Percentiles rank a stretch among this genome's conserved stretches.
Evolutionary conservation across 352 stramenopile species (phyloP).

Genomic region (Phytophthora fragariaefolia): DNA sequence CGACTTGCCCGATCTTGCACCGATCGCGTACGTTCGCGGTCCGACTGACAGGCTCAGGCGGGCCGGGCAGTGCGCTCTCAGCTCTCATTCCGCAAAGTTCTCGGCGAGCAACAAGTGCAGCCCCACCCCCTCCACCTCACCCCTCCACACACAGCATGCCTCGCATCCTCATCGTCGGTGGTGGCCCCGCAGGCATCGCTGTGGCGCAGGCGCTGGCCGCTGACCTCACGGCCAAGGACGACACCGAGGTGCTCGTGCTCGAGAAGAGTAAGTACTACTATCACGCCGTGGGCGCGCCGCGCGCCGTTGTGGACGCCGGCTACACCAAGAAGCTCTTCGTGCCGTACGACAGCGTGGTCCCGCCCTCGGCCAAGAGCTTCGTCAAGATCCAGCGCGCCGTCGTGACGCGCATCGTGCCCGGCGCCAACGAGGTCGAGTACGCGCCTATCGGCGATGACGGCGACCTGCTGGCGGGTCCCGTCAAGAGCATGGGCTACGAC

Average conservation of each 20-base stretch:
- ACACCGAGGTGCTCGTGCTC: slow-evolving; percentile 52
- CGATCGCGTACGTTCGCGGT: slow-evolving; percentile 6
- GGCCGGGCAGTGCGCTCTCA: neutral
- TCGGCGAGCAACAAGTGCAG: slow-evolving; percentile 12
- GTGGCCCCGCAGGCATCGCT: slow-evolving; percentile 51
- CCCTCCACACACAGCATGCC: slow-evolving; percentile 28
- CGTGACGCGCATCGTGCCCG: slow-evolving; percentile 36
- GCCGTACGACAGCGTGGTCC: slow-evolving; percentile 57
- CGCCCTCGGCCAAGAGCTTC: slow-evolving; percentile 38
- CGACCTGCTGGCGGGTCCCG: slow-evolving; percentile 29
- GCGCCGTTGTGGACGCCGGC: slow-evolving; percentile 49
- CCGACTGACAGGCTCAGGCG: slow-evolving; percentile 3
- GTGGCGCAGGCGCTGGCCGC: slow-evolving; percentile 42
- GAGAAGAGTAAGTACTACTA: slow-evolving; percentile 69
- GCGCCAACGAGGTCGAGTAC: slow-evolving; percentile 51
- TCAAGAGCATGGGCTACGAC: slow-evolving; percentile 56
- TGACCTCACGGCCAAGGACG: slow-evolving; percentile 24
- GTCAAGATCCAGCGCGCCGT: slow-evolving; percentile 52
- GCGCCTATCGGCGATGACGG: slow-evolving; percentile 39
- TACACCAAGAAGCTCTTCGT: slow-evolving; percentile 67
- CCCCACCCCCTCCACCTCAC: neutral
- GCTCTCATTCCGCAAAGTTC: slow-evolving; percentile 31
- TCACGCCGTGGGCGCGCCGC: slow-evolving; percentile 48
- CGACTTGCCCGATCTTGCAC: slow-evolving; percentile 29
- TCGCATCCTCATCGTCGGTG: slow-evolving; percentile 64